These are phyloP conservation scores for Leccinum boreale DNA, from an alignment of 768 basidiomycete species.

Conservation along the genomic window DNA sequence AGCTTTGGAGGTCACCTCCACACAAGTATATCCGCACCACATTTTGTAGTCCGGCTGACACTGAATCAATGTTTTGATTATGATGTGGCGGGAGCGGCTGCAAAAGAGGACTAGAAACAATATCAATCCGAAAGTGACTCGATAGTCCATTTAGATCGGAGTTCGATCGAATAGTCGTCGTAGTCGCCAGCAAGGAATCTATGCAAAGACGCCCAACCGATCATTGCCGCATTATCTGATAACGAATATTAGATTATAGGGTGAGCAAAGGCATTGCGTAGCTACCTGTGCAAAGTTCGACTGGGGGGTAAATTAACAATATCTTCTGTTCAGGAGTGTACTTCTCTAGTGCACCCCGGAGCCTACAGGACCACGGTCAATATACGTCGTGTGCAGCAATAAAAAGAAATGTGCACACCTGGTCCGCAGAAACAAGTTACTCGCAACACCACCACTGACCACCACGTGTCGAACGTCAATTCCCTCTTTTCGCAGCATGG, in stretches of 20 bases:
- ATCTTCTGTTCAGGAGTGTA: conserved; percentile 35
- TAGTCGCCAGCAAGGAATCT: conserved; percentile 63
- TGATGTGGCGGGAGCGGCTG: background rate
- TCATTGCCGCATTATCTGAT: conserved; percentile 95
- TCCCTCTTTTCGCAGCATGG: conserved; percentile 44
- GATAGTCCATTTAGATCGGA: conserved; percentile 76
- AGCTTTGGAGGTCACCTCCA: background rate
- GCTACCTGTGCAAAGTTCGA: conserved; percentile 76
- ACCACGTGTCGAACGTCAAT: conserved; percentile 59
- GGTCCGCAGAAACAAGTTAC: conserved; percentile 67
- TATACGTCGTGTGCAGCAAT: background rate
- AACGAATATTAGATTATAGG: background rate
- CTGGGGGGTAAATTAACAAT: conserved; percentile 69
- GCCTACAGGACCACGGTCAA: conserved; percentile 24
- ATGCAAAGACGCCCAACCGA: conserved; percentile 87
- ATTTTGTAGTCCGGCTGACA: too few species aligned
- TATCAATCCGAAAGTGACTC: conserved; percentile 34
- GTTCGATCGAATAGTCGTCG: conserved; percentile 58
- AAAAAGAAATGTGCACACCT: conserved; percentile 41
- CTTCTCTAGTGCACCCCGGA: conserved; percentile 28
- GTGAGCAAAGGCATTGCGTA: background rate
- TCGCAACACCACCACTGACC: conserved; percentile 91
- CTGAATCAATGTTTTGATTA: background rate
- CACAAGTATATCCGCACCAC: background rate
- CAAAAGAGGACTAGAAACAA: background rate